Evolutionary conservation across 1,284 basidiomycete species (phyloP), one percentile per base, ranked within the genome.

Genomic region (Ustilago nuda): DNA sequence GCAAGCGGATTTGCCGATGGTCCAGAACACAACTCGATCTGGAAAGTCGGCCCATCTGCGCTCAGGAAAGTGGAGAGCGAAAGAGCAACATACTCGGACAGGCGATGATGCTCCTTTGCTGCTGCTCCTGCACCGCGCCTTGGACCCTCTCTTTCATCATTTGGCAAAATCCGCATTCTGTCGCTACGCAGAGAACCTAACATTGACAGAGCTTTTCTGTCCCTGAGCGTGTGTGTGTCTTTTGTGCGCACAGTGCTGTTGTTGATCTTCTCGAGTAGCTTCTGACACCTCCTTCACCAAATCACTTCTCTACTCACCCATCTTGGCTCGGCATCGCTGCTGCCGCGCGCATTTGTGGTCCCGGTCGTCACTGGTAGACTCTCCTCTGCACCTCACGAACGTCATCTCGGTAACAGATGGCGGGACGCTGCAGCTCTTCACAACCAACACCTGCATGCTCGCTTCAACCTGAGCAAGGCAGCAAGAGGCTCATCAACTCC

Each of bases 31-130:
- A 19, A 45, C n/a, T 11, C 48, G 39, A 23, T 43, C 55, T n/a
- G 35, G 37, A 43, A n/a, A 43, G 13, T 56, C 55, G 55, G 54
- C 39, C 9, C 8, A 41, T 56, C 37, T 43, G 55, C 37, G 4
- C 41, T 13, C 4, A 48, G 46, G 13, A 50, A 58, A 58, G 59
- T 62, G 55, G 50, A 67, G 58, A 35, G 23, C 50, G 51, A 62
- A 27, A 60, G 58, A 61, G 46, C 53, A 46, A 66, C 57, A 66
- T 53, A 55, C 54, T 63, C 43, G 52, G 53, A 50, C 43, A 12
- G 52, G 37, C 51, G 59, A 61, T 61, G 58, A 48, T 50, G 58
- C 27, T 48, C n/a, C 54, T 27, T 35, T 50, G 58, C 39, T 45
- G 11, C 13, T 45, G 43, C 36, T 37, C 5, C 43, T n/a, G 48